A percentile compares a stretch with the other conserved stretches of the same genome.
phyloP scores from a whole-genome alignment of 2,329 filamentous ascomycete species.

The Talaromyces sp. region DNA sequence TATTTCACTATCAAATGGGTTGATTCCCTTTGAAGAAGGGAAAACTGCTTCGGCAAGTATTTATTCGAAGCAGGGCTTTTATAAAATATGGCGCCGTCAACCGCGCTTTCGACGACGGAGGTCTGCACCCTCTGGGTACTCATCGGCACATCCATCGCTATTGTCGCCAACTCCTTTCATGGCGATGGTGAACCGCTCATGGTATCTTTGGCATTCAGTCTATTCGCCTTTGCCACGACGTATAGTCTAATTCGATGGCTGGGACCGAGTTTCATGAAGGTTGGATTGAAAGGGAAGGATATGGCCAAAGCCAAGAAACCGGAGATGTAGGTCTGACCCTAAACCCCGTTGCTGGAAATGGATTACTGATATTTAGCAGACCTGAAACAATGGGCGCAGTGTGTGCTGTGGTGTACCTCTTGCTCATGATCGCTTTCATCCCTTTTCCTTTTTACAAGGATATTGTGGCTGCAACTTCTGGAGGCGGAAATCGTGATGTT shows the following conservation, averaged over 20 bases:
- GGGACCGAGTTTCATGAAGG: slow-evolving; percentile 81
- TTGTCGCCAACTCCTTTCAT: slow-evolving; percentile 75
- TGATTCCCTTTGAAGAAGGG: background rate
- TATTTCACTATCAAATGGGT: slow-evolving; percentile 6
- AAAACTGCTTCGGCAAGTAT: background rate
- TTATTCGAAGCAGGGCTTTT: background rate
- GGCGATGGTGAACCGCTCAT: slow-evolving; percentile 85
- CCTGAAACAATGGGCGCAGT: slow-evolving; percentile 96
- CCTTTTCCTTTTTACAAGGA: slow-evolving; percentile 98
- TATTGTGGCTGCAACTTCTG: slow-evolving; percentile 90
- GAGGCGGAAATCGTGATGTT: slow-evolving; percentile 86
- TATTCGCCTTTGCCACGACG: slow-evolving; percentile 75
- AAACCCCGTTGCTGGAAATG: background rate
- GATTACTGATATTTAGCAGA: slow-evolving; percentile 39
- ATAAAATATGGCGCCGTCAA: slow-evolving; percentile 32
- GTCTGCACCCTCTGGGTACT: slow-evolving; percentile 61
- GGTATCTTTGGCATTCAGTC: slow-evolving; percentile 82
- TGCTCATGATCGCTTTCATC: slow-evolving; percentile 86
- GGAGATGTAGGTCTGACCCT: slow-evolving; percentile 63
- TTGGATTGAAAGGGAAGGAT: slow-evolving; percentile 86
- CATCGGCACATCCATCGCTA: slow-evolving; percentile 65
- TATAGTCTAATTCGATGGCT: slow-evolving; percentile 93
- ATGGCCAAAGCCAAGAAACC: slow-evolving; percentile 72
- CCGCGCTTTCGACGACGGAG: slow-evolving; percentile 53
- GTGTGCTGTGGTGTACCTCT: slow-evolving; percentile 86